These are phyloP conservation scores for Candida broadrunensis DNA, from an alignment of 805 yeast genomes.

Conservation along the genomic window DNA sequence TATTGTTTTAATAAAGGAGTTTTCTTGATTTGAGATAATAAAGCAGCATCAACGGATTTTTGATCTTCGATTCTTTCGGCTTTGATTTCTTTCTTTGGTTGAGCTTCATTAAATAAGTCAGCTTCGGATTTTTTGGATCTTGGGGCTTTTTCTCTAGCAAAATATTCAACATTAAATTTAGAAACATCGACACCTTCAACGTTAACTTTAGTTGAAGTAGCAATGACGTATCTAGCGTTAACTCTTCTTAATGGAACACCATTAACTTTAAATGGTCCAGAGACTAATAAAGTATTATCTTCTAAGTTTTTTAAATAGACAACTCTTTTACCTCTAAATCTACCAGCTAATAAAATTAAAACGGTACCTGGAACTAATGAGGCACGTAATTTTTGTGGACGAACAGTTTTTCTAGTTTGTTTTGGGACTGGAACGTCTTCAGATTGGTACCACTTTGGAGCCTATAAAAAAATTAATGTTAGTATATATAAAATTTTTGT, in stretches of 20 bases:
- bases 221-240: slow-evolving; percentile 97
- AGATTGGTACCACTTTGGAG: slow-evolving; percentile 93
- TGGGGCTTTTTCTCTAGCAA: slow-evolving; percentile 89
- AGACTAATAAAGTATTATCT: slow-evolving; percentile 95
- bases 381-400: slow-evolving; percentile 94
- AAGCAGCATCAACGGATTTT: slow-evolving; percentile 89
- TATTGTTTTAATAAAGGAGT: slow-evolving; percentile 96
- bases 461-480: slow-evolving; percentile 29
- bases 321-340: slow-evolving; percentile 99
- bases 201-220: slow-evolving; percentile 90
- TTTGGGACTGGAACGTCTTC: slow-evolving; percentile 86
- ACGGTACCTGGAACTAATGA: slow-evolving; percentile 98
- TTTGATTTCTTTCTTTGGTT: slow-evolving; percentile 80
- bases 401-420: slow-evolving; percentile 84
- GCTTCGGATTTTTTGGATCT: slow-evolving; percentile 80
- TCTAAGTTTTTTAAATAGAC: slow-evolving; percentile 95
- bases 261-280: slow-evolving; percentile 99
- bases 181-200: slow-evolving; percentile 79
- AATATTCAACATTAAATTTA: slow-evolving; percentile 92
- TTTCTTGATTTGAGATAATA: slow-evolving; percentile 92
- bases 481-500: no score
- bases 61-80: slow-evolving; percentile 96
- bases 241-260: slow-evolving; percentile 99
- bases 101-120: slow-evolving; percentile 79
- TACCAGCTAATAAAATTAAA: slow-evolving; percentile 95